Percentiles rank a stretch among this genome's conserved stretches.
Conservation (phyloP, 1,139 yeast species). For the Nakaseomyces uthaithaninus region DNA sequence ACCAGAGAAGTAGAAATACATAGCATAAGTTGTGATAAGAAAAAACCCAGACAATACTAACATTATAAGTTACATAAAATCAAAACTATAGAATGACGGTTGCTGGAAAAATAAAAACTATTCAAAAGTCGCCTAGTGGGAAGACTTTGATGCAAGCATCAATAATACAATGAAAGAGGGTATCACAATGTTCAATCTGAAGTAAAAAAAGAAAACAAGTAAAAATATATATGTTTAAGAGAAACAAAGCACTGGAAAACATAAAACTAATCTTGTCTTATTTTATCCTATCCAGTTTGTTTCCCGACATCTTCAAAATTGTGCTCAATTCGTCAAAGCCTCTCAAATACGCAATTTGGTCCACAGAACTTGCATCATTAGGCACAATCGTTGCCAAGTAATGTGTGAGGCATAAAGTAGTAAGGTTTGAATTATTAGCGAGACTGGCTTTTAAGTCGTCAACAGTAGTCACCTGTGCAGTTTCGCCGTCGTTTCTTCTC, state of each 20-base stretch:
- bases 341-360: conserved; percentile 2
- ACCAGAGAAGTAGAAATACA: too few species aligned
- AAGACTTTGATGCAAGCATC: too few species aligned
- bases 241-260: neutral
- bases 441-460: neutral
- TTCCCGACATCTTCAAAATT: conserved; percentile 6
- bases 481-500: conserved; percentile 6
- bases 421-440: neutral
- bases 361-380: neutral
- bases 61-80: too few species aligned
- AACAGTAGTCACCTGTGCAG: neutral
- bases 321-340: conserved; percentile 5
- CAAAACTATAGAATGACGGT: too few species aligned
- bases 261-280: neutral
- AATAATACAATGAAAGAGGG: too few species aligned
- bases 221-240: too few species aligned
- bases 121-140: too few species aligned
- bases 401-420: conserved; percentile 1
- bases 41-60: too few species aligned
- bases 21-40: too few species aligned
- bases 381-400: neutral
- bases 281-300: conserved; percentile 6
- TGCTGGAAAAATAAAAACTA: too few species aligned
- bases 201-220: neutral
- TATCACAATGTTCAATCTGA: too few species aligned